These are phyloP conservation scores for Alternaria sp. DNA, from an alignment of 2,329 filamentous ascomycete genomes.

Conservation along the genomic window DNA sequence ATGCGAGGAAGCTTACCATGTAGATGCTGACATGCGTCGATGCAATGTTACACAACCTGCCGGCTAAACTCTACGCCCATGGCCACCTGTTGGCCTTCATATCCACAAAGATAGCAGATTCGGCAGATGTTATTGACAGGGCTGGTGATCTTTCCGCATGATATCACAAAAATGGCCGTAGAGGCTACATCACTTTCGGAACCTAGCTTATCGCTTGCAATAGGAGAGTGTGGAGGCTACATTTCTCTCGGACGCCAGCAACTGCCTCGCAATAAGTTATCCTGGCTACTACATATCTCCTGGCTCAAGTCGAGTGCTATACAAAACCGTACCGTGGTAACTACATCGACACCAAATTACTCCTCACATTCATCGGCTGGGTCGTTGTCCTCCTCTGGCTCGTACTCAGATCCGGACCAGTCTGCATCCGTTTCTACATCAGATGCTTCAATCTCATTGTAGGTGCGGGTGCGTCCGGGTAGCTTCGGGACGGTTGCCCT, in stretches of 20 bases:
- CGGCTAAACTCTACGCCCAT: background rate
- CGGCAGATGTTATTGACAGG: background rate
- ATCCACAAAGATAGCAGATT: background rate
- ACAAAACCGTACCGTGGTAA: background rate
- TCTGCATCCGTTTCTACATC: background rate
- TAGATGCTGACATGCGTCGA: constrained; percentile 11
- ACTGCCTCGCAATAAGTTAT: background rate
- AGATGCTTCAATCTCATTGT: background rate
- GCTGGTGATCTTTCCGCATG: background rate
- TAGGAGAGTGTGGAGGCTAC: background rate
- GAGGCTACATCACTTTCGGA: background rate
- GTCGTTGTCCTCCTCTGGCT: background rate
- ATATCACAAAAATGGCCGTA: background rate
- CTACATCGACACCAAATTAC: background rate
- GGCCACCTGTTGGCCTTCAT: background rate
- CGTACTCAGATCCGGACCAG: background rate
- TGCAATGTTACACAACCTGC: constrained; percentile 10
- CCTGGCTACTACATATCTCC: background rate
- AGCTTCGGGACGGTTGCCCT: background rate
- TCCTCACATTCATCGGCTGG: background rate
- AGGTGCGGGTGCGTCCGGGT: background rate
- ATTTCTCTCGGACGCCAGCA: background rate
- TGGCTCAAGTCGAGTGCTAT: background rate
- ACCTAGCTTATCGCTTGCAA: background rate
- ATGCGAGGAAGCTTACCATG: background rate